Conservation (phyloP, 106 monocot species). For the Posidonia australis region DNA sequence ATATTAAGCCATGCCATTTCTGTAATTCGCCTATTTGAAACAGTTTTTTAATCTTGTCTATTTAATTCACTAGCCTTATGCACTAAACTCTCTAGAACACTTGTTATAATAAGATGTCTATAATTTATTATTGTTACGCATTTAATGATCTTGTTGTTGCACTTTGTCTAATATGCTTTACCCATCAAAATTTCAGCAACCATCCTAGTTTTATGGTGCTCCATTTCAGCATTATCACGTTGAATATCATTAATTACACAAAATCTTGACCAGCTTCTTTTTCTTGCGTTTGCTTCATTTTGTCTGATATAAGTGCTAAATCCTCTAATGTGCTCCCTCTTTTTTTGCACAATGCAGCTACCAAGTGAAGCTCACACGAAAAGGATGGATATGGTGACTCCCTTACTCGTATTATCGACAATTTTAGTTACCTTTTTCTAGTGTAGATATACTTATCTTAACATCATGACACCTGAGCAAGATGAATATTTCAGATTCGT, state of each 20-base stretch:
- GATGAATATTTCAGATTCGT: background rate
- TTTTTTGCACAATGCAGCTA: conserved; percentile 3
- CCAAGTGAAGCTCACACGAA: background rate
- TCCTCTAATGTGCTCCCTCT: background rate
- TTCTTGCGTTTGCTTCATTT: background rate
- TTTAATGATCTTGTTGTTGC: too few relatives aligned
- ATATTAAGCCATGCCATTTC: too few relatives aligned
- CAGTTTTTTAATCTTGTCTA: too few relatives aligned
- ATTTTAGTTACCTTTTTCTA: background rate
- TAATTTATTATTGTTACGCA: too few relatives aligned
- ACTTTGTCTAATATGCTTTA: background rate
- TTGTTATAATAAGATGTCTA: too few relatives aligned
- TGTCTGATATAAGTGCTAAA: too few relatives aligned
- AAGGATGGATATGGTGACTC: conserved; percentile 5
- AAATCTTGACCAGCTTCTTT: background rate
- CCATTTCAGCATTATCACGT: background rate
- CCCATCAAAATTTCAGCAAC: background rate
- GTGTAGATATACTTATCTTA: background rate
- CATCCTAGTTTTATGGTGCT: background rate
- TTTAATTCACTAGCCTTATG: too few relatives aligned
- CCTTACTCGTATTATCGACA: background rate
- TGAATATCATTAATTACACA: background rate
- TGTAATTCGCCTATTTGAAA: too few relatives aligned
- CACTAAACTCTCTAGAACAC: too few relatives aligned
- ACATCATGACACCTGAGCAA: background rate